Conservation (phyloP, 1,284 basidiomycete species). For the Earliella scabrosa region DNA sequence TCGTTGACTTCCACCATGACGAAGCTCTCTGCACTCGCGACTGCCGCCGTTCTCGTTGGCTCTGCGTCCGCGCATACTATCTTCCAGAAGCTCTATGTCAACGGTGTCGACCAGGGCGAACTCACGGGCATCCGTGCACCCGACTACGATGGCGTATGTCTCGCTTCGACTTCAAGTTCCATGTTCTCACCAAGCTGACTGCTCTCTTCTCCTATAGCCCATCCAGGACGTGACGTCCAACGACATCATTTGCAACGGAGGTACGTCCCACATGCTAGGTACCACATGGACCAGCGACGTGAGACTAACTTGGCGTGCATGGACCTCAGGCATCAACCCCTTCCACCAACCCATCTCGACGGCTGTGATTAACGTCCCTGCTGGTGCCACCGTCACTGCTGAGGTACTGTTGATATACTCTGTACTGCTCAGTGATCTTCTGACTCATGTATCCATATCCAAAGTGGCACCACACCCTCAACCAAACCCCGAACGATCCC, state of each 20-base stretch:
- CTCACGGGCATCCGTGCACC: slow-evolving; percentile 43
- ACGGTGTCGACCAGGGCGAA: slow-evolving; percentile 44
- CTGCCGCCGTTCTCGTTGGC: not conserved
- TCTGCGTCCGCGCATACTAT: slow-evolving; percentile 36
- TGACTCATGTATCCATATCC: too few relatives aligned
- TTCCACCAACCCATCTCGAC: slow-evolving; percentile 56
- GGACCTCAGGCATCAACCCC: slow-evolving; percentile 57
- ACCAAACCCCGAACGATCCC: slow-evolving; percentile 39
- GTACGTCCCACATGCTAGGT: not conserved
- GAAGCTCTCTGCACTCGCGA: not conserved
- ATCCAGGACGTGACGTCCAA: slow-evolving; percentile 60
- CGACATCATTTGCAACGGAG: slow-evolving; percentile 63
- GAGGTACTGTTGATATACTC: slow-evolving; percentile 35
- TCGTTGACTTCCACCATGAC: not conserved
- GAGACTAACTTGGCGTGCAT: too few relatives aligned
- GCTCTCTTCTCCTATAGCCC: slow-evolving; percentile 38
- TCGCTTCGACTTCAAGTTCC: not conserved
- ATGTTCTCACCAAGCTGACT: not conserved
- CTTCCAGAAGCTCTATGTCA: slow-evolving; percentile 42
- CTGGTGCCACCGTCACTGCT: slow-evolving; percentile 54
- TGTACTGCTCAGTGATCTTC: too few relatives aligned
- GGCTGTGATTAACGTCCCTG: slow-evolving; percentile 53
- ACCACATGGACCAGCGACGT: too few relatives aligned
- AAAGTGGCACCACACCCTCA: slow-evolving; percentile 24
- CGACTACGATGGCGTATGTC: slow-evolving; percentile 32